phyloP scores from a whole-genome alignment of 345 rosid genomes.

The Mercurialis annua region DNA sequence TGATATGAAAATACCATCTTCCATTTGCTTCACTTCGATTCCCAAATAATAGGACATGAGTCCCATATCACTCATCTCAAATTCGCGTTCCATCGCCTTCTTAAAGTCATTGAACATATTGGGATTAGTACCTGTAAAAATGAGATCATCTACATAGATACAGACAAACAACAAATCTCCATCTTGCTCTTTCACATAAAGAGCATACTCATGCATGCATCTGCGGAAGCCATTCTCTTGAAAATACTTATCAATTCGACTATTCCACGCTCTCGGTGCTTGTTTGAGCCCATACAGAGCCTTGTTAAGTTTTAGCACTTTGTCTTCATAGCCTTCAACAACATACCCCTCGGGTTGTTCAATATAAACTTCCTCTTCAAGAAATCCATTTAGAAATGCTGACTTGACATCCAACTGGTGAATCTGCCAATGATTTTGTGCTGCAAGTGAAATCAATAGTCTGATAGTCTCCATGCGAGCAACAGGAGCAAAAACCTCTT shows the following conservation, averaged over 20 bases:
- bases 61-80: too few relatives aligned
- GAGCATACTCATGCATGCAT: background rate
- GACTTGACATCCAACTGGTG: background rate
- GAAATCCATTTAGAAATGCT: too few relatives aligned
- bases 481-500: too few relatives aligned
- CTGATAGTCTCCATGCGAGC: background rate
- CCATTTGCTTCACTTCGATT: too few relatives aligned
- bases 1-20: too few relatives aligned
- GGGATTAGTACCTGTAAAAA: background rate
- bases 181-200: background rate
- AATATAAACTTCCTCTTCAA: too few relatives aligned
- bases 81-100: background rate
- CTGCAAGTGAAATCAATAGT: background rate
- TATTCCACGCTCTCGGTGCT: background rate
- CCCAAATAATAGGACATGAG: too few relatives aligned
- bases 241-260: background rate
- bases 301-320: too few relatives aligned
- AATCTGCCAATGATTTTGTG: background rate
- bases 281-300: conserved; percentile 3
- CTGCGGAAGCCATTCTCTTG: too few relatives aligned
- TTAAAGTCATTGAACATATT: background rate
- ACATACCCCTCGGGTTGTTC: background rate
- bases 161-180: background rate
- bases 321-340: background rate
- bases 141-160: background rate